Evolutionary conservation across 2,329 filamentous ascomycete species (phyloP), one percentile per base, ranked within the genome.

Genomic region (Colletotrichum kahawae): DNA sequence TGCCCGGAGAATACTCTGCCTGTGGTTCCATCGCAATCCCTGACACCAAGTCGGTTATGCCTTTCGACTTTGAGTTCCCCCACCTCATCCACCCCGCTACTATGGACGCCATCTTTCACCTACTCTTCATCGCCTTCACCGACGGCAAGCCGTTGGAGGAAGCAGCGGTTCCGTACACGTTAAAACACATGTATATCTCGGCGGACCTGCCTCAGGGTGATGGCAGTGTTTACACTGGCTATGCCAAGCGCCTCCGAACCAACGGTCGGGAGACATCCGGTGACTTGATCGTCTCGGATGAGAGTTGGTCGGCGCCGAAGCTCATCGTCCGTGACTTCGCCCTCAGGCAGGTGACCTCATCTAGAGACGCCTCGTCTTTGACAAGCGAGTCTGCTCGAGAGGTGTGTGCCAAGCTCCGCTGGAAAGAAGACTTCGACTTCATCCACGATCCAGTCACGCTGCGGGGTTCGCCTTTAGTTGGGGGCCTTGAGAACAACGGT

Each of bases 41-140:
- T 4, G 77, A 78, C 29, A 77, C 77, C 34, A 57, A 67, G 59
- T 68, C 77, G 31, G 24, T 12, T n/a, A 83, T 83, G 82, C 82
- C 82, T 2, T 78, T 78, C 56, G 51, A 73, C 14, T 80, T 77
- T n/a, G 81, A 83, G 57, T 78, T 74, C 18, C 77, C 79, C 0
- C 78, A 83, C 21, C 78, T 80, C 13, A 78, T 84, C 18, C 83
- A 85, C 59, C 83, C 83, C 1, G 78, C 81, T 2, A 83, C 81
- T 51, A 77, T 85, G 29, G 82, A 84, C 66, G 67, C 74, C 43
- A 70, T 79, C 14, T 63, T 81, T 4, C 80, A 80, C 21, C 59
- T 77, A 21, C 66, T 75, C n/a, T 67, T 78, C 51, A 69, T 70
- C 34, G 57, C 71, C 13, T 70, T 74, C 21, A 48, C 57, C 3